Conservation (phyloP, 1,284 basidiomycete species). For the Cutaneotrichosporon dermatis region DNA sequence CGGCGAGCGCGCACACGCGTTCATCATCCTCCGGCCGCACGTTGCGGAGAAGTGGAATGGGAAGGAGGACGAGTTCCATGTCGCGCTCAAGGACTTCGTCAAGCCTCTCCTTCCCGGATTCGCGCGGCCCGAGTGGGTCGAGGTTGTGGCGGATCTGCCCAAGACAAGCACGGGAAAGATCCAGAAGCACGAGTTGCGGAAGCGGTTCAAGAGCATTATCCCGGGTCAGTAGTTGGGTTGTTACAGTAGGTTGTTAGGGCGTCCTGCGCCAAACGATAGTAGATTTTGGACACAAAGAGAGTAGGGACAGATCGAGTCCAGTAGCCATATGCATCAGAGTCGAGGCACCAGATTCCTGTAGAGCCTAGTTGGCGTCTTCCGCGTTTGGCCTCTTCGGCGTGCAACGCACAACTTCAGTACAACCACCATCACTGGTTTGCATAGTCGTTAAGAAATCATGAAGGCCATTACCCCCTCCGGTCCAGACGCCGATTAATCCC, state of each 20-base stretch:
- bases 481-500: slow-evolving; percentile 43
- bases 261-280: no score
- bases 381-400: no score
- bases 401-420: no score
- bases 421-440: no score
- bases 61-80: slow-evolving; percentile 9
- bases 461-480: not conserved
- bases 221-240: not conserved
- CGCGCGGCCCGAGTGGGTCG: slow-evolving; percentile 21
- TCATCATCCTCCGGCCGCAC: slow-evolving; percentile 58
- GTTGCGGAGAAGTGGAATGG: slow-evolving; percentile 1
- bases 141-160: slow-evolving; percentile 56
- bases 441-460: no score
- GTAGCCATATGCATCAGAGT: not conserved
- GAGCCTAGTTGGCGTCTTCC: no score
- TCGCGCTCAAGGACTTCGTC: slow-evolving; percentile 14
- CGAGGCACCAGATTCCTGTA: not conserved
- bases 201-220: slow-evolving; percentile 17
- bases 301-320: not conserved
- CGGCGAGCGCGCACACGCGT: slow-evolving; percentile 73
- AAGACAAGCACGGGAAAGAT: slow-evolving; percentile 86
- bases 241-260: no score
- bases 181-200: slow-evolving; percentile 65
- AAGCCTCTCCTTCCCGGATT: slow-evolving; percentile 19
- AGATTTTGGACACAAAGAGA: no score